These are phyloP conservation scores for Themeda triandra DNA, from an alignment of 176 grass and related monocot species.

Conservation along the genomic window DNA sequence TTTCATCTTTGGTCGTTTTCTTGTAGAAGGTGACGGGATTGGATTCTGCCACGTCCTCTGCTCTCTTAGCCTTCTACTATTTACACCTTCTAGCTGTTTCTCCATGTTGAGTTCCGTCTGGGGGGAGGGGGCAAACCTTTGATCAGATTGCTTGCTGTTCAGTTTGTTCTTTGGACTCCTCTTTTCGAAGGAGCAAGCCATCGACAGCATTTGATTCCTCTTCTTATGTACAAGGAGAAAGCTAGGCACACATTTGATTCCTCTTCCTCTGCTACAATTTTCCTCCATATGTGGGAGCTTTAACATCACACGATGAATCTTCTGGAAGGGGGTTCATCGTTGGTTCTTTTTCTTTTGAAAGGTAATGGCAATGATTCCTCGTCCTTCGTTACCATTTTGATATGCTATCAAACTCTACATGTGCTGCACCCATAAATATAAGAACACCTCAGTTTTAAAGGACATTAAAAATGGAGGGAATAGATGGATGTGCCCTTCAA, in stretches of 20 bases:
- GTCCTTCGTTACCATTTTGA: not conserved
- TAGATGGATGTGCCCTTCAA: too few relatives aligned
- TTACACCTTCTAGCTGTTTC: too few relatives aligned
- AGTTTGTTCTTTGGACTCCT: not conserved
- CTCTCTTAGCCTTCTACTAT: not conserved
- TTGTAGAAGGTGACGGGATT: not conserved
- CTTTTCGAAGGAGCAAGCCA: too few relatives aligned
- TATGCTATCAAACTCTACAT: not conserved
- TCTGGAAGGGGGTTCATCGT: not conserved
- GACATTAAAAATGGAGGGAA: too few relatives aligned
- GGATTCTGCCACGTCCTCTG: not conserved
- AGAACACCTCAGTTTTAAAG: too few relatives aligned
- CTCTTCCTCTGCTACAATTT: not conserved
- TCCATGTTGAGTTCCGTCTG: too few relatives aligned
- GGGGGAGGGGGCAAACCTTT: too few relatives aligned
- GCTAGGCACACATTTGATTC: not conserved
- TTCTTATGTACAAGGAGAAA: not conserved
- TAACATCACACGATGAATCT: not conserved
- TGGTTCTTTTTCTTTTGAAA: not conserved
- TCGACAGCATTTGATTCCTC: not conserved
- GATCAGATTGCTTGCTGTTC: too few relatives aligned
- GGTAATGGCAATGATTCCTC: not conserved
- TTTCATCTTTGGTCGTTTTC: not conserved
- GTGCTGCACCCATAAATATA: too few relatives aligned
- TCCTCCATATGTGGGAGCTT: not conserved